Evolutionary conservation across 495 filamentous ascomycete genomes (phyloP), one percentile per base, ranked within the genome.

Genomic region (Achaetomiella virescens): DNA sequence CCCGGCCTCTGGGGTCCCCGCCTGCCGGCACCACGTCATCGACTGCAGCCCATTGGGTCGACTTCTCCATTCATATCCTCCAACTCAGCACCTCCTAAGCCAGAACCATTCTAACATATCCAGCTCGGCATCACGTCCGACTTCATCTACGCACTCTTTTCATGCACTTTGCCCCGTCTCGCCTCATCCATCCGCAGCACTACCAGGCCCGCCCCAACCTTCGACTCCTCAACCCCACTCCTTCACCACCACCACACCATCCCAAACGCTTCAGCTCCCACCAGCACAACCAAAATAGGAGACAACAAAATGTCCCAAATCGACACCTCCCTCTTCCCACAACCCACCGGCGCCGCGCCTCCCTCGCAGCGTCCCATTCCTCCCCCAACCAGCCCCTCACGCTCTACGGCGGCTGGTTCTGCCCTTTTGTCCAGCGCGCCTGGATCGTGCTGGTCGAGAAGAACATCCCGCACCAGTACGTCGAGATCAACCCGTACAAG

Each of bases 361-460:
- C 18, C 4, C 57, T 75, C 29, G 74, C 70, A 1, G 64, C 61
- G 7, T 27, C 55, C 2, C 75, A 76, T 62, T 38, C 62, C 20
- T 44, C 45, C 18, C 61, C 66, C 2, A 67, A 75, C 25, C 60
- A 22, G 20, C 51, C 69, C 0, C 72, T 78, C n/a, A 74, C 75
- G 55, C 65, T 78, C 15, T 76, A 78, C 65, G 75, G 70, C 35
- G 70, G 68, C 18, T 78, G 75, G 75, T 80, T 80, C 67, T 79
- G 76, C 61, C 77, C 77, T 17, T 79, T 78, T 58, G 78, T 88
- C 6, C 84, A 89, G 67, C 77, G 84, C 12, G 75, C 78, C 20
- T 89, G 84, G 81, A 78, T 84, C 54, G 79, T 81, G 12, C 73
- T 89, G 35, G 80, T 79, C 61, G 85, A 89, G 69, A 88, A 89